phyloP scores from a whole-genome alignment of 139 green algal genomes.

The Trebouxia sp. region DNA sequence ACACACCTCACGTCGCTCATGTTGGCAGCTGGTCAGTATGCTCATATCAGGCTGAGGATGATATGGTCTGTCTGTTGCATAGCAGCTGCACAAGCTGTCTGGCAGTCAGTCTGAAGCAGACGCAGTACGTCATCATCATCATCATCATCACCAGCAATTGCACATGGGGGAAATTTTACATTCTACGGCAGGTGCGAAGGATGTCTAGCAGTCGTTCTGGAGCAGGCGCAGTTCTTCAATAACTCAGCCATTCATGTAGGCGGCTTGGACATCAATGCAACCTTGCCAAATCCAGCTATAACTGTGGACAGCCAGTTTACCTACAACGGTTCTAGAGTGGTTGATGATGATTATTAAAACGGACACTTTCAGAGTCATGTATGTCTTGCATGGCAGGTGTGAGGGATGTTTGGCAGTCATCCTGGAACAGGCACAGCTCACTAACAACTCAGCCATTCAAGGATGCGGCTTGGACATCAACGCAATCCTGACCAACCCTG shows the following conservation, averaged over 20 bases:
- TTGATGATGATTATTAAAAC: background rate
- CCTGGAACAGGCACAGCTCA: too few relatives aligned
- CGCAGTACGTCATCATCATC: too few relatives aligned
- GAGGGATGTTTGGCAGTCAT: background rate
- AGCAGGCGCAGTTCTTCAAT: constrained; percentile 20
- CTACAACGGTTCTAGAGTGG: background rate
- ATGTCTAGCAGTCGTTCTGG: background rate
- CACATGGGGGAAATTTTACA: background rate
- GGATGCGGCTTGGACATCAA: constrained; percentile 6
- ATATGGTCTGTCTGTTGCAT: background rate
- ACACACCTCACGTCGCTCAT: too few relatives aligned
- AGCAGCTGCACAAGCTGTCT: background rate
- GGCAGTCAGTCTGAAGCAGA: too few relatives aligned
- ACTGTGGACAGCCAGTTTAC: background rate
- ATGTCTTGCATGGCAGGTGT: background rate
- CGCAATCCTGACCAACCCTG: constrained; percentile 3
- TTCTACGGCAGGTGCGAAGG: background rate
- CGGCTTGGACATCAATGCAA: constrained; percentile 8
- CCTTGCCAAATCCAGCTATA: constrained; percentile 18
- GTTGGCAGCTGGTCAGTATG: too few relatives aligned
- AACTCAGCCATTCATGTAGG: constrained; percentile 10
- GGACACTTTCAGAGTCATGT: background rate
- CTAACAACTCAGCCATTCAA: constrained; percentile 19
- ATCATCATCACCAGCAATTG: background rate
- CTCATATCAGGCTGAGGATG: too few relatives aligned